phyloP scores from a whole-genome alignment of 2,329 filamentous ascomycete species.

The Diaporthe velutina region DNA sequence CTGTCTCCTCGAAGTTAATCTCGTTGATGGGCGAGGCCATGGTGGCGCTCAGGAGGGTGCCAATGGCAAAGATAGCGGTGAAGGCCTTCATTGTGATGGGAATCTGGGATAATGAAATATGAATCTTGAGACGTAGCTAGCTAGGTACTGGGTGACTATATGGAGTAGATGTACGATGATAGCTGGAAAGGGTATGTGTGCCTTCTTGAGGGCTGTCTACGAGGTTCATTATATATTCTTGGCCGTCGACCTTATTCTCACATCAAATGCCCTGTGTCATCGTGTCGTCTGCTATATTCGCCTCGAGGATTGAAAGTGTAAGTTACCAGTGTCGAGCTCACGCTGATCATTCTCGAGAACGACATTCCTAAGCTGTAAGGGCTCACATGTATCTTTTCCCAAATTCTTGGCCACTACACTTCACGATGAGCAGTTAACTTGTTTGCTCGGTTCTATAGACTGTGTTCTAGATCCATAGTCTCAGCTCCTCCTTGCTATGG shows the following conservation, averaged over 20 bases:
- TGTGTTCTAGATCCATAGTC: background rate
- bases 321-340: background rate
- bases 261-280: background rate
- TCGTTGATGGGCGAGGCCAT: background rate
- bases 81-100: background rate
- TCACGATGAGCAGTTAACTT: background rate
- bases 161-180: background rate
- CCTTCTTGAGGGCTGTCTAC: background rate
- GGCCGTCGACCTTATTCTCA: background rate
- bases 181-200: background rate
- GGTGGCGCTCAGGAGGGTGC: background rate
- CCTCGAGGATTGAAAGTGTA: background rate
- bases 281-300: background rate
- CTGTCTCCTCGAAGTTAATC: slow-evolving; percentile 3
- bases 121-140: background rate
- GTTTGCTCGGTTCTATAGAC: too few relatives aligned
- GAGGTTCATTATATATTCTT: background rate
- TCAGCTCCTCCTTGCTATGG: background rate
- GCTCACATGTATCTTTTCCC: background rate
- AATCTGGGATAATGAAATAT: background rate
- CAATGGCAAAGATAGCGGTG: slow-evolving; percentile 1
- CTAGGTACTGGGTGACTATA: background rate
- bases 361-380: background rate
- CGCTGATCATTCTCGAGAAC: background rate
- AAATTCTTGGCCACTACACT: background rate